A percentile compares a stretch with the other conserved stretches of the same genome.
phyloP scores from a whole-genome alignment of 1,284 basidiomycete genomes.

The Tilletiopsis washingtonensis region DNA sequence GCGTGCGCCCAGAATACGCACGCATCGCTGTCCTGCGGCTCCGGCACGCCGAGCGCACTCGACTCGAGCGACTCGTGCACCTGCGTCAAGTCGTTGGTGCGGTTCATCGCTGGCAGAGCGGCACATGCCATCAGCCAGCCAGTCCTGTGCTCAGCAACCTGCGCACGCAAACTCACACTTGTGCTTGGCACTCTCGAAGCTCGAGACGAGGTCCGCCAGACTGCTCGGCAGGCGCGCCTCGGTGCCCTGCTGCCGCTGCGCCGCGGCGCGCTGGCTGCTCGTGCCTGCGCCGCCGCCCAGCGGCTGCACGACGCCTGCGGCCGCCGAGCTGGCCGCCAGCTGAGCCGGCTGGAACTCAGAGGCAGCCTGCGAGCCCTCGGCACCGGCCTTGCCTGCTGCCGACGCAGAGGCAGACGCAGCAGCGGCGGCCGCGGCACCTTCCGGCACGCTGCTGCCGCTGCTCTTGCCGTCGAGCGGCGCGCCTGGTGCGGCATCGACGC shows the following conservation, averaged over 20 bases:
- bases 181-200: slow-evolving; percentile 91
- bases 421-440: too few relatives aligned
- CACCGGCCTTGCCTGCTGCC: background rate
- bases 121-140: background rate
- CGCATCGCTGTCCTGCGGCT: slow-evolving; percentile 67
- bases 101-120: slow-evolving; percentile 60
- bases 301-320: slow-evolving; percentile 43
- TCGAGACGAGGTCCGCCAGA: slow-evolving; percentile 83
- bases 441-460: background rate
- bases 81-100: slow-evolving; percentile 68
- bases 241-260: slow-evolving; percentile 27
- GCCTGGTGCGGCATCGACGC: slow-evolving; percentile 39
- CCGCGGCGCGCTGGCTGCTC: slow-evolving; percentile 21
- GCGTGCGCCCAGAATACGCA: too few relatives aligned
- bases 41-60: slow-evolving; percentile 77
- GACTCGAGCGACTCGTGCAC: slow-evolving; percentile 80
- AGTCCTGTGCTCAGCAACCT: background rate
- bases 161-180: slow-evolving; percentile 51
- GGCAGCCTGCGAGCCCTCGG: too few relatives aligned
- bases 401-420: too few relatives aligned
- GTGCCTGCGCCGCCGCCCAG: slow-evolving; percentile 31
- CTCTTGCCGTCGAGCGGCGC: slow-evolving; percentile 1
- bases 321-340: slow-evolving; percentile 48
- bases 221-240: slow-evolving; percentile 58
- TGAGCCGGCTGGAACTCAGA: slow-evolving; percentile 30